phyloP scores from a whole-genome alignment of 768 basidiomycete genomes.

The Rhodotorula babjevae region DNA sequence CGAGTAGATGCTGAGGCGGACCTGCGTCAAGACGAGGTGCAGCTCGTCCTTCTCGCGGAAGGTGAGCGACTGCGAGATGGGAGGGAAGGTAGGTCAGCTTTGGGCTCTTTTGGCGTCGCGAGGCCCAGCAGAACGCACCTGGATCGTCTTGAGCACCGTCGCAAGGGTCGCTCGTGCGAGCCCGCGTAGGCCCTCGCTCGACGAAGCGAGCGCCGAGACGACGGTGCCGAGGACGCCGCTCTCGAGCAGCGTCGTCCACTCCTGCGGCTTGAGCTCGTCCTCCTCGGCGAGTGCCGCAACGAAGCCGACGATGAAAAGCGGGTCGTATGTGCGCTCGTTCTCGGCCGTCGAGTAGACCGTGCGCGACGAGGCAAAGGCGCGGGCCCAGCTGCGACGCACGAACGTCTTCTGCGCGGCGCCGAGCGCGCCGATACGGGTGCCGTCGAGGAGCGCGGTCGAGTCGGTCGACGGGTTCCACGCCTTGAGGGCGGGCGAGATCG shows the following conservation, averaged over 20 bases:
- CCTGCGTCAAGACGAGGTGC: constrained; percentile 36
- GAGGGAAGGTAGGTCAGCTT: neutral
- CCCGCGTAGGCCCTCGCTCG: constrained; percentile 56
- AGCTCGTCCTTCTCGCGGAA: constrained; percentile 42
- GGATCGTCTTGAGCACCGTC: constrained; percentile 58
- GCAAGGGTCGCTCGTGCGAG: constrained; percentile 61
- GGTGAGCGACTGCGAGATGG: constrained; percentile 3
- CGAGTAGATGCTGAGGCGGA: constrained; percentile 29
- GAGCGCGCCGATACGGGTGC: constrained; percentile 58
- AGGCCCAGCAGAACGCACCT: constrained; percentile 53
- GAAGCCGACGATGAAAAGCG: constrained; percentile 67
- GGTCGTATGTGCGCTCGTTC: constrained; percentile 65
- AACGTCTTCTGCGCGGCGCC: constrained; percentile 52
- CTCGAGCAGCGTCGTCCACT: constrained; percentile 82
- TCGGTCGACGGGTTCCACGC: constrained; percentile 58
- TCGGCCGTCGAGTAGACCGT: constrained; percentile 36
- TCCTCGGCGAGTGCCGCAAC: constrained; percentile 63
- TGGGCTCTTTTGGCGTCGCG: too few species aligned
- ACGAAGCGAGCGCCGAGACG: constrained; percentile 66
- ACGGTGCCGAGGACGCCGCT: constrained; percentile 71
- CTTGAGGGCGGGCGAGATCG: constrained; percentile 76
- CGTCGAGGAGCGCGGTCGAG: constrained; percentile 54
- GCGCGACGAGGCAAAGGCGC: constrained; percentile 59
- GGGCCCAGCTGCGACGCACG: constrained; percentile 63
- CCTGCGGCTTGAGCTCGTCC: constrained; percentile 53